Evolutionary conservation across 2,329 filamentous ascomycete species (phyloP), one percentile per base, ranked within the genome.

Genomic region (Diplodia corticola): DNA sequence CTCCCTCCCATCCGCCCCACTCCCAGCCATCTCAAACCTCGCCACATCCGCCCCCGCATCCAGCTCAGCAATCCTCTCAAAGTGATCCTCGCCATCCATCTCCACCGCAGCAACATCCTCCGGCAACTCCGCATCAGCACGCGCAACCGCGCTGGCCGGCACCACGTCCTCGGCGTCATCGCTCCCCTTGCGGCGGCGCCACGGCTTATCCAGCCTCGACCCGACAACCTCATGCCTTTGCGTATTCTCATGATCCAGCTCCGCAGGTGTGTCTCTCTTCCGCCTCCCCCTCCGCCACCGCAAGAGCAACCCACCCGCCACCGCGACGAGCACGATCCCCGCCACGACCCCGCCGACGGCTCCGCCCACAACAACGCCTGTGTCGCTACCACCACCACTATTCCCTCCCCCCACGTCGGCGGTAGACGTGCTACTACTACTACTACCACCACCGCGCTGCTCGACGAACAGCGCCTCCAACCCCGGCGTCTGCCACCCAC

Each of bases 341-440:
- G 28, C 28, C 7, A 68, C n/a, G 35, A n/a, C n/a, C n/a, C 66
- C 54, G 13, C 66, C 66, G 12, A 68, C 64, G 5, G 63, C 64
- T 7, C 66, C 66, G 22, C 66, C 66, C 6, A 48, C 66, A 22
- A 68, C 67, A 17, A 64, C 66, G 28, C 44, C 66, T 1, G 40
- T 57, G 26, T n/a, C n/a, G n/a, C n/a, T n/a, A n/a, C n/a, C n/a
- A n/a, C n/a, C n/a, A n/a, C n/a, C n/a, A n/a, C 54, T 2, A n/a
- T 15, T 33, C 3, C 13, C 13, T 17, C 24, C 48, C 4, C 4
- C 13, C 10, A 12, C 24, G 5, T 6, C 48, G 22, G 10, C 48
- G 15, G n/a, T n/a, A n/a, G n/a, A n/a, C n/a, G n/a, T n/a, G n/a
- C n/a, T n/a, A n/a, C n/a, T n/a, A n/a, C n/a, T n/a, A n/a, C n/a